Evolutionary conservation across 495 filamentous ascomycete genomes (phyloP).

Genomic region (Staphylotrichum longicolle): DNA sequence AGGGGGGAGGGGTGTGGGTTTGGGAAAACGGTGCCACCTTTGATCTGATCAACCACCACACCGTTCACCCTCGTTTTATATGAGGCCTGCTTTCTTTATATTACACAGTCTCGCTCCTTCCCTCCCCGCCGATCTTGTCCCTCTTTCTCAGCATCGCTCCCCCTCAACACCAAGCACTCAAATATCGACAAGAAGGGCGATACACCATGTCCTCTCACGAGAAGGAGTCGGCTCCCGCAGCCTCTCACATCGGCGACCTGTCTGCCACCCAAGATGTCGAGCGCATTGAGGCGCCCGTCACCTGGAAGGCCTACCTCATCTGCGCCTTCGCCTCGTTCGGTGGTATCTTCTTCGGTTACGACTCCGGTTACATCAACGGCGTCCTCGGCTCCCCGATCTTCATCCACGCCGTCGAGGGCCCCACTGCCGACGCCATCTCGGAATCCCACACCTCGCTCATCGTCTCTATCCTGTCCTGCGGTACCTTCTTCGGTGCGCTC

Average conservation of each 20-base stretch:
- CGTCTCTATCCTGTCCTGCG: conserved; percentile 69
- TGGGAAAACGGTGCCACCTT: conserved; percentile 1
- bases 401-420: conserved; percentile 44
- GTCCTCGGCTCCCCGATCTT: conserved; percentile 55
- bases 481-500: conserved; percentile 74
- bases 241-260: conserved; percentile 24
- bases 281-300: conserved; percentile 64
- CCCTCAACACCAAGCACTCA: neutral
- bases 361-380: conserved; percentile 63
- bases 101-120: neutral
- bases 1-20: neutral
- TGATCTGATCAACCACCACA: neutral
- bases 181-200: conserved; percentile 4
- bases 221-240: conserved; percentile 24
- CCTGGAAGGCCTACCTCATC: conserved; percentile 64
- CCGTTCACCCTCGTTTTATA: conserved; percentile 7
- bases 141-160: conserved; percentile 4
- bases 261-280: conserved; percentile 40
- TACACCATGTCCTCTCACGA: conserved; percentile 28
- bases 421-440: conserved; percentile 26
- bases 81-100: conserved; percentile 1
- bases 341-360: conserved; percentile 67
- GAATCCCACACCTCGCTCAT: conserved; percentile 57
- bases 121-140: conserved; percentile 14
- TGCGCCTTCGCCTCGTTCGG: conserved; percentile 69